Percentiles rank a stretch among this genome's conserved stretches.
Evolutionary conservation across 73 alveolate species (phyloP).

Genomic region (Paraurostyla sp.): DNA sequence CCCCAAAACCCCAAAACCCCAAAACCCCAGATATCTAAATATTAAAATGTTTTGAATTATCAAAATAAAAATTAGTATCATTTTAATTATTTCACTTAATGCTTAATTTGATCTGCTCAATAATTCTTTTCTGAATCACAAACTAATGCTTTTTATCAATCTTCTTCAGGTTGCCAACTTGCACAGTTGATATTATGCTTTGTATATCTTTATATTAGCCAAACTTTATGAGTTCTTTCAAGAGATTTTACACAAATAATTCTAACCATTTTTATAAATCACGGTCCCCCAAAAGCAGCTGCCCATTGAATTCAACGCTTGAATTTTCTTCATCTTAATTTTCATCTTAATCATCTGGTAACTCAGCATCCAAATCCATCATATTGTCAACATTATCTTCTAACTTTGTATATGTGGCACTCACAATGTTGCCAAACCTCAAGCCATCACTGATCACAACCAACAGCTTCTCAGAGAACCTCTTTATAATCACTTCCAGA

Average conservation of each 20-base stretch:
- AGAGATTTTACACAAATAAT: background rate
- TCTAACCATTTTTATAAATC: background rate
- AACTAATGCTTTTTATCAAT: too few relatives aligned
- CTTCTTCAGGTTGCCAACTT: too few relatives aligned
- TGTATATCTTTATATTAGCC: background rate
- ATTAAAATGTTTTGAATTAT: too few relatives aligned
- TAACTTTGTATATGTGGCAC: background rate
- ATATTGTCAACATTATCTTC: background rate
- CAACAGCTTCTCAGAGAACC: background rate
- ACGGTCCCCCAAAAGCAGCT: background rate
- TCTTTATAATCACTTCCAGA: background rate
- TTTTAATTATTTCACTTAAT: too few relatives aligned
- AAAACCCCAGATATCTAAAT: too few relatives aligned
- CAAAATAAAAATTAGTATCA: too few relatives aligned
- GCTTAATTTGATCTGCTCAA: too few relatives aligned
- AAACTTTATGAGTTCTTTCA: background rate
- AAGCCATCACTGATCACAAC: background rate
- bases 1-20: too few relatives aligned
- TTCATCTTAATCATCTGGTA: background rate
- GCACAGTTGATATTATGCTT: too few relatives aligned
- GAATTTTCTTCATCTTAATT: background rate
- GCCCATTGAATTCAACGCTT: background rate
- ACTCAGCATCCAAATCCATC: conserved; percentile 9
- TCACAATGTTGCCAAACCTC: background rate
- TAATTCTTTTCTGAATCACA: too few relatives aligned